Conservation (phyloP, 169 alveolate species). For the Plasmodium vivax region DNA sequence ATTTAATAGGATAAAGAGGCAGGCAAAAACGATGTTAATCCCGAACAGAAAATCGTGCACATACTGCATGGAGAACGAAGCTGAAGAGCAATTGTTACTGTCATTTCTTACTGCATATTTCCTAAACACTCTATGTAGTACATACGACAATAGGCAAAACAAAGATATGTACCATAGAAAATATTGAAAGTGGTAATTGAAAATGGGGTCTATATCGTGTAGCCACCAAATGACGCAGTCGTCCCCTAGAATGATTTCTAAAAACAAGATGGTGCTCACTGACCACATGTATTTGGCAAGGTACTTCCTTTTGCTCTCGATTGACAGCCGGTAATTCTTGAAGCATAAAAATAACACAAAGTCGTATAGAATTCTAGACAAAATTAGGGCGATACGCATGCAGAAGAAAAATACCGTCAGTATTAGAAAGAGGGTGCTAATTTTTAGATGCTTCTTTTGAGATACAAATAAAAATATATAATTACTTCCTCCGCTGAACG, state of each 20-base stretch:
- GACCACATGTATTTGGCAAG: constrained; percentile 70
- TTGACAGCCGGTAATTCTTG: constrained; percentile 25
- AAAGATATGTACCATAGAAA: constrained; percentile 48
- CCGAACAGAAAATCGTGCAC: constrained; percentile 41
- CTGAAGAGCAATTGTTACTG: background rate
- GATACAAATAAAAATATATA: constrained; percentile 45
- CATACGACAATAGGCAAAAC: constrained; percentile 5
- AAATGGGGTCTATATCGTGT: constrained; percentile 65
- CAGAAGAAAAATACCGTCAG: constrained; percentile 36
- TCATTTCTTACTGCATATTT: constrained; percentile 12
- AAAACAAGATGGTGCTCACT: constrained; percentile 27
- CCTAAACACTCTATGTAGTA: background rate
- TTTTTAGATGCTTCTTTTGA: constrained; percentile 22
- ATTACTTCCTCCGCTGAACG: background rate
- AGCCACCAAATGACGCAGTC: constrained; percentile 72
- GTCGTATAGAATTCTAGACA: constrained; percentile 66
- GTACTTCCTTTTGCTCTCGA: constrained; percentile 55
- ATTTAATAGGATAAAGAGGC: constrained; percentile 46
- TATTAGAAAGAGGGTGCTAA: constrained; percentile 19
- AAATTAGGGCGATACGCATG: constrained; percentile 29
- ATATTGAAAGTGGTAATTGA: constrained; percentile 68
- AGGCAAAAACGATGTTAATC: constrained; percentile 29
- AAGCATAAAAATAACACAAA: constrained; percentile 20
- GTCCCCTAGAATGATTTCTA: constrained; percentile 39
- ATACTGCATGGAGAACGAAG: constrained; percentile 1